A percentile compares a stretch with the other conserved stretches of the same genome.
phyloP scores from a whole-genome alignment of 2,329 filamentous ascomycete species.

The Aspergillus pseudoviridinutans region DNA sequence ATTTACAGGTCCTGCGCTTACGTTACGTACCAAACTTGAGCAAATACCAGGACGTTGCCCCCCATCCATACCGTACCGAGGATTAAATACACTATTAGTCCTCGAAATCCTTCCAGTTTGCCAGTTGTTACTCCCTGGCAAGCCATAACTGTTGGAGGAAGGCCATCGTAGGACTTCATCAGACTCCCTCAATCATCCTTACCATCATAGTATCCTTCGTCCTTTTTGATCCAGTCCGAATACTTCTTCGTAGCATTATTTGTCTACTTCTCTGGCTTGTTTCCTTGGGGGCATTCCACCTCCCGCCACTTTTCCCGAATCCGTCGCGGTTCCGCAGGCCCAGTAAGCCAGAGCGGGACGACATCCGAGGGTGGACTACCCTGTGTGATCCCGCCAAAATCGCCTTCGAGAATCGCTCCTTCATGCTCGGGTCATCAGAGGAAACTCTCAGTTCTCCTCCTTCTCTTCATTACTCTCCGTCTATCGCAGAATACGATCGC shows the following conservation, averaged over 20 bases:
- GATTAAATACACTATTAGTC: background rate
- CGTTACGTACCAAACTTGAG: background rate
- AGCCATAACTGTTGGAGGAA: background rate
- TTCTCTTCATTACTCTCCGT: slow-evolving; percentile 50
- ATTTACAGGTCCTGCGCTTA: background rate
- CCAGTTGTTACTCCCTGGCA: background rate
- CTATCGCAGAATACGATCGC: slow-evolving; percentile 44
- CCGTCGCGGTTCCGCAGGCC: slow-evolving; percentile 26
- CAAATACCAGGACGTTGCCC: background rate
- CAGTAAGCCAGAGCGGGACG: slow-evolving; percentile 30
- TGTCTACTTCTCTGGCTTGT: slow-evolving; percentile 1
- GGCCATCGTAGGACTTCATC: background rate
- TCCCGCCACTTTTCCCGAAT: slow-evolving; percentile 28
- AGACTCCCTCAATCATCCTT: background rate
- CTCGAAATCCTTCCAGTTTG: slow-evolving; percentile 4
- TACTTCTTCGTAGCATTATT: background rate
- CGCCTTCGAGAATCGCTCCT: slow-evolving; percentile 30
- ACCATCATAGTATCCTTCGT: background rate
- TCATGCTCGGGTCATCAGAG: slow-evolving; percentile 53
- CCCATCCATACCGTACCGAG: background rate
- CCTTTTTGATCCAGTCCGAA: background rate
- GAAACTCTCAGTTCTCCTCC: slow-evolving; percentile 39
- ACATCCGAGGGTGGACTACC: slow-evolving; percentile 34
- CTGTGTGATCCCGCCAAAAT: slow-evolving; percentile 29
- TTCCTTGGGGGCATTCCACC: slow-evolving; percentile 4